Evolutionary conservation across 257 asterid species (phyloP), one percentile per base, ranked within the genome.

Genomic region (Salvia miltiorrhiza): DNA sequence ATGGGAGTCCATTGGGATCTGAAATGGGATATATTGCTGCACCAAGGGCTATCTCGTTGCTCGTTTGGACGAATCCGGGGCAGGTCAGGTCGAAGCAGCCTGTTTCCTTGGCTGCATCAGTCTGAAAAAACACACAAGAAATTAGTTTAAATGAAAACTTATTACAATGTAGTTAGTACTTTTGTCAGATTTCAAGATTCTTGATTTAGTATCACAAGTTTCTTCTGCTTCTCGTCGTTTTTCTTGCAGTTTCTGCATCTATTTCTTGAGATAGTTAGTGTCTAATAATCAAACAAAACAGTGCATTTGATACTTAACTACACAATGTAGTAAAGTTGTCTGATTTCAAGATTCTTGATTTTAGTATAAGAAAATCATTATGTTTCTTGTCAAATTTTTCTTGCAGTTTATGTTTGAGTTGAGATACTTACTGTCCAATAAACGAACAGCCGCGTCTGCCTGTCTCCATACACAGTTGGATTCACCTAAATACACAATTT

Each of bases 391-490:
- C 3, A 7, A n/a, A n/a, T n/a, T 49, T 11, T 5, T 32, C 13
- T 49, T 12, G 21, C 33, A 67, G 10, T 8, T 71, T 21, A 57
- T 9, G n/a, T 20, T 16, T 10, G 21, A 43, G 28, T 9, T 30
- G n/a, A 13, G 7, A 17, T 35, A 81, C 88, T 79, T 78, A 90
- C 96, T 2, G 97, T 90, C 95, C 97, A 90, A 62, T 88, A 88
- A 23, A 79, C 83, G 26, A 58, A 90, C 26, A 86, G 48, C 64
- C 97, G 63, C 23, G 97, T 88, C 45, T 85, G 72, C 63, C 87
- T 77, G 71, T 90, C 97, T 12, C 90, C 92, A 14, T 90, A 90
- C 17, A 79, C 82, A 1, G 69, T 62, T 35, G 97, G 97, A 76
- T 88, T 86, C 23, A 90, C 96, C 94, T 89, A n/a, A 63, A n/a